Evolutionary conservation across 768 basidiomycete species (phyloP), one percentile per base, ranked within the genome.

Genomic region (Tulasnella sp.): DNA sequence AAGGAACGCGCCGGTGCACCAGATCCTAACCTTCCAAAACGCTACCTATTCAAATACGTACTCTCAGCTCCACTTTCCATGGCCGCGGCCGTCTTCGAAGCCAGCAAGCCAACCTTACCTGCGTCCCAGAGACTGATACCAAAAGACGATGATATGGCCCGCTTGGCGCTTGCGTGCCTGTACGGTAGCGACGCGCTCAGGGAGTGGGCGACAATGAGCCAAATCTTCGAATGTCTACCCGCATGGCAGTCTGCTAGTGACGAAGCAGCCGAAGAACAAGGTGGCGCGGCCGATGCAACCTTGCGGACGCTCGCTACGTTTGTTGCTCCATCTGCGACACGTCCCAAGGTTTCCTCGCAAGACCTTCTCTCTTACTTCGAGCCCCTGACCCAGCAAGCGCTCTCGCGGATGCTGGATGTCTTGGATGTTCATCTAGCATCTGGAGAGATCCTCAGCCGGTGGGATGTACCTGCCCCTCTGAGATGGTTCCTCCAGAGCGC

Each of bases 181-280:
- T 99, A 99, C 63, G 92, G 92, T 12, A 86, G 80, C 65, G 77
- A 82, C 60, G 78, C 78, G 57, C 71, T 84, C 31, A 75, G 81
- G 60, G 77, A 83, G 63, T 94, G 89, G 90, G 67, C 81, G 0
- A 82, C 75, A 3, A 97, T 96, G 92, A 89, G 85, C 63, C 74
- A 76, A 30, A 88, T 99, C 52, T 97, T 99, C 69, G 94, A 99
- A 68, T 99, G 93, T 68, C 76, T 98, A 30, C 94, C 94, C 0
- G 94, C 85, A 2, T 96, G 93, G 90, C 83, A 82, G 59, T 73
- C 82, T 44, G 62, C 71, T 7, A 63, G 74, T 2, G 68, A 69
- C 43, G 76, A 76, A n/a, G 78, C 76, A 53, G 53, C 25, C 5
- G 80, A 83, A 49, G 76, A 77, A 43, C 78, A 87, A 60, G 80